A percentile compares a stretch with the other conserved stretches of the same genome.
Evolutionary conservation across 140 eudicot genomes (phyloP).

Genomic region (Oenanthe javanica): DNA sequence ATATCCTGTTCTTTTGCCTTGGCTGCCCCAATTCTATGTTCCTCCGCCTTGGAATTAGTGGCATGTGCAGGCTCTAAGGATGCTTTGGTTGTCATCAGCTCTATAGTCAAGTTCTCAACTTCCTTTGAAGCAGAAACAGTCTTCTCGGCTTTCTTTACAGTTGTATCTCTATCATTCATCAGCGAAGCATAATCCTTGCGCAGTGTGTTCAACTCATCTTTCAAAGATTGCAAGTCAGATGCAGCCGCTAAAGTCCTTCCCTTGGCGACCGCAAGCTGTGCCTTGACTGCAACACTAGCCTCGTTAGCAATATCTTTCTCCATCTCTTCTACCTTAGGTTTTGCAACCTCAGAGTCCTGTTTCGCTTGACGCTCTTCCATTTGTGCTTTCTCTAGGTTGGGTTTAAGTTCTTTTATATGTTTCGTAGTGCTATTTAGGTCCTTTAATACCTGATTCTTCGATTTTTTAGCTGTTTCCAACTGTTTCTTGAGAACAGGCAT

Average conservation of each 20-base stretch:
- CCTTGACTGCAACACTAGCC: constrained; percentile 78
- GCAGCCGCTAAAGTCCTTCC: constrained; percentile 64
- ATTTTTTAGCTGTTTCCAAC: neutral
- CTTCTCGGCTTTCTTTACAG: constrained; percentile 54
- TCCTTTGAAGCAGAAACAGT: constrained; percentile 55
- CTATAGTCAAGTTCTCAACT: constrained; percentile 67
- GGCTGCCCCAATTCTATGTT: constrained; percentile 66
- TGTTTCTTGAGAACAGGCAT: neutral
- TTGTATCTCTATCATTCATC: constrained; percentile 48
- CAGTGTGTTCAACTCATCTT: constrained; percentile 48
- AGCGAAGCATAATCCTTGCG: constrained; percentile 46
- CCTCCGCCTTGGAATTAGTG: constrained; percentile 85
- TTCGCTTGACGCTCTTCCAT: constrained; percentile 42
- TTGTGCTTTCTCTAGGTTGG: no score
- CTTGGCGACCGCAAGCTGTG: constrained; percentile 77
- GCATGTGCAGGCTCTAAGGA: constrained; percentile 88
- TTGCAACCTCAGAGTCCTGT: constrained; percentile 86
- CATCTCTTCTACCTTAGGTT: constrained; percentile 74
- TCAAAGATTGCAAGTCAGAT: constrained; percentile 46
- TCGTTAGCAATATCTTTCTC: constrained; percentile 85
- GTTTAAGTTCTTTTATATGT: no score
- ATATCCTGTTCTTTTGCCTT: constrained; percentile 73
- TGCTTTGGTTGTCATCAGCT: no score
- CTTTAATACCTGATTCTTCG: neutral
- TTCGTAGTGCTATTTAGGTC: neutral